Percentiles rank a stretch among this genome's conserved stretches.
Conservation (phyloP, 192 early-diverging fungal species). For the Coemansia sp. region DNA sequence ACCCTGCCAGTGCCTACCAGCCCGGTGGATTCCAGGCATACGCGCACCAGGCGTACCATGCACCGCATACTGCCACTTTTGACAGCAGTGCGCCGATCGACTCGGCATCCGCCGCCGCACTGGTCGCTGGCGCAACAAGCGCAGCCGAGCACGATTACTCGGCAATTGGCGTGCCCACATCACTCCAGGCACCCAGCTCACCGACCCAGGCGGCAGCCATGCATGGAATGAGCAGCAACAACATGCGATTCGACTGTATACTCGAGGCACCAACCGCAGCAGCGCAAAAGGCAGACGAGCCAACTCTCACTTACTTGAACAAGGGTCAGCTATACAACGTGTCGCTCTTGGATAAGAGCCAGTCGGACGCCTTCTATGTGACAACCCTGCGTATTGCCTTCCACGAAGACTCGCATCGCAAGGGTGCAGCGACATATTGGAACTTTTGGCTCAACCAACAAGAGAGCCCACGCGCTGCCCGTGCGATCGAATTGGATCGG, state of each 20-base stretch:
- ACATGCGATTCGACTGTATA: conserved; percentile 34
- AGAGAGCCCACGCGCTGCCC: conserved; percentile 50
- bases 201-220: conserved; percentile 11
- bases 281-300: conserved; percentile 53
- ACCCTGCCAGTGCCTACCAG: conserved; percentile 12
- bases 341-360: conserved; percentile 50
- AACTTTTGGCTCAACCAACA: conserved; percentile 74
- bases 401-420: conserved; percentile 66
- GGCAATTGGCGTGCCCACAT: conserved; percentile 14
- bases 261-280: conserved; percentile 45
- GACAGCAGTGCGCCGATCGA: conserved; percentile 2
- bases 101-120: conserved; percentile 7
- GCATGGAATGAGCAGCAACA: conserved; percentile 2
- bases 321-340: conserved; percentile 64
- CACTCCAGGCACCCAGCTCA: conserved; percentile 12
- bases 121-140: neutral
- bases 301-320: conserved; percentile 67
- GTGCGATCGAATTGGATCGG: conserved; percentile 66
- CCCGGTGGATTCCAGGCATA: conserved; percentile 18
- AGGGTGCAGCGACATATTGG: conserved; percentile 63
- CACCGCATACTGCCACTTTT: conserved; percentile 11
- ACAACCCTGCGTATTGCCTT: conserved; percentile 63
- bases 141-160: conserved; percentile 28
- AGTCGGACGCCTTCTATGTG: conserved; percentile 49
- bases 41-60: conserved; percentile 26